Conservation (phyloP, 2,329 filamentous ascomycete species). For the Talaromyces amestolkiae region DNA sequence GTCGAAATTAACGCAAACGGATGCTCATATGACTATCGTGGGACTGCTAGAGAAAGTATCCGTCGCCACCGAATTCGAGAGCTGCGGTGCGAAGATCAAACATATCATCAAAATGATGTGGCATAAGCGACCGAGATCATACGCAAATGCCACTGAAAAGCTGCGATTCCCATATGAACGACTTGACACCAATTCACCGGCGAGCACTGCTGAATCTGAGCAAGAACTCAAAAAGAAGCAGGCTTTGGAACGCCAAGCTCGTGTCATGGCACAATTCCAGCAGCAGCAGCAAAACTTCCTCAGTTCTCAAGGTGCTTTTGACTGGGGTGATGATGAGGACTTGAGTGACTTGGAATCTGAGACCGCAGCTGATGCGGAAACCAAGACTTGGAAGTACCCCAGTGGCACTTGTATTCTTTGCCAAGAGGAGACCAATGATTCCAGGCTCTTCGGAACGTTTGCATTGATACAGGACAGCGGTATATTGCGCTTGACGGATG, state of each 20-base stretch:
- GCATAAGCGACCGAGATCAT: conserved; percentile 72
- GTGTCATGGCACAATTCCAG: conserved; percentile 97
- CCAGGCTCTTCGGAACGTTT: conserved; percentile 87
- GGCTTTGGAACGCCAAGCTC: conserved; percentile 82
- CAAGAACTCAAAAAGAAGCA: conserved; percentile 84
- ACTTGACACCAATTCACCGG: conserved; percentile 79
- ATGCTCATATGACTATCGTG: conserved; percentile 49
- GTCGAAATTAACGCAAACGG: conserved; percentile 48
- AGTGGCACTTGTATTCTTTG: conserved; percentile 91
- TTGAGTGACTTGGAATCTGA: conserved; percentile 62
- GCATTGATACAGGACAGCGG: conserved; percentile 82
- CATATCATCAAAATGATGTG: conserved; percentile 81
- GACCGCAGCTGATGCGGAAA: conserved; percentile 55
- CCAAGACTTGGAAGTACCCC: conserved; percentile 85
- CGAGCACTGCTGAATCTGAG: conserved; percentile 57
- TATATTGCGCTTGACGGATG: conserved; percentile 81
- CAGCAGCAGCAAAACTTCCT: conserved; percentile 95
- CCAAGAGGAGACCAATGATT: conserved; percentile 91
- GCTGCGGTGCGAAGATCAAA: conserved; percentile 78
- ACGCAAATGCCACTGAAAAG: conserved; percentile 63
- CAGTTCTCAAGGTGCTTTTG: conserved; percentile 78
- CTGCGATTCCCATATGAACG: conserved; percentile 68
- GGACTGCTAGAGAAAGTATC: conserved; percentile 54
- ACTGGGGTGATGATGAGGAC: conserved; percentile 85
- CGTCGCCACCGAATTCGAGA: conserved; percentile 70